phyloP scores from a whole-genome alignment of 1,284 basidiomycete species.

The Kwoniella shivajii region DNA sequence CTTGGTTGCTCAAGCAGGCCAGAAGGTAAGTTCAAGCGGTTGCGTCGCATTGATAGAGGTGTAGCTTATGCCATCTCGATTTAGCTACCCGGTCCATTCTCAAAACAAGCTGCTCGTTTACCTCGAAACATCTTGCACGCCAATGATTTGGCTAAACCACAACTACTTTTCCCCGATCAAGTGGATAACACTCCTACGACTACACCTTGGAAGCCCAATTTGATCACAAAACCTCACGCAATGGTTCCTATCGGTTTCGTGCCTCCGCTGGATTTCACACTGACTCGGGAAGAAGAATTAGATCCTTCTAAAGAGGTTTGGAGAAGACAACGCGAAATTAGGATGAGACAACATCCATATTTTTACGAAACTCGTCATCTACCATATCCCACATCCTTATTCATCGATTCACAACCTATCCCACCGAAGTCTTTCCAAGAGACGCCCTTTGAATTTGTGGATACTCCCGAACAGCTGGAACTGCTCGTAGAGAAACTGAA shows the following conservation, averaged over 20 bases:
- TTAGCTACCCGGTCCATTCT: constrained; percentile 42
- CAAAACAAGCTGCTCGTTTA: constrained; percentile 17
- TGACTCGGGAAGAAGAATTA: constrained; percentile 21
- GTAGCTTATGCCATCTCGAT: neutral
- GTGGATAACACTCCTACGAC: constrained; percentile 62
- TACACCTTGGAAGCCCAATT: constrained; percentile 62
- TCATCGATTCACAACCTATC: constrained; percentile 60
- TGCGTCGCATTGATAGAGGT: neutral
- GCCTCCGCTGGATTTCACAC: constrained; percentile 20
- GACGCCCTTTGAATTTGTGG: constrained; percentile 74
- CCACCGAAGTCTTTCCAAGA: constrained; percentile 62
- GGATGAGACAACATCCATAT: constrained; percentile 67
- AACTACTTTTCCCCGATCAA: constrained; percentile 66
- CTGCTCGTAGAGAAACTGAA: constrained; percentile 61
- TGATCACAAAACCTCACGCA: constrained; percentile 70
- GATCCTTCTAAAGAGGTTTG: constrained; percentile 14
- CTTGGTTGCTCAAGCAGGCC: constrained; percentile 27
- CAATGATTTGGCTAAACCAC: constrained; percentile 73
- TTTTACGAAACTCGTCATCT: constrained; percentile 75
- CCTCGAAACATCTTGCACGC: constrained; percentile 65
- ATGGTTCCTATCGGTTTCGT: constrained; percentile 68
- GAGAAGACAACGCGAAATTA: constrained; percentile 16
- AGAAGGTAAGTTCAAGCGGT: constrained; percentile 39
- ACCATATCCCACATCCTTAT: constrained; percentile 70
- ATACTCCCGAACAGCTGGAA: constrained; percentile 50